Evolutionary conservation across 2,329 filamentous ascomycete genomes (phyloP), one percentile per base, ranked within the genome.

Genomic region (Cryphonectria parasitica): DNA sequence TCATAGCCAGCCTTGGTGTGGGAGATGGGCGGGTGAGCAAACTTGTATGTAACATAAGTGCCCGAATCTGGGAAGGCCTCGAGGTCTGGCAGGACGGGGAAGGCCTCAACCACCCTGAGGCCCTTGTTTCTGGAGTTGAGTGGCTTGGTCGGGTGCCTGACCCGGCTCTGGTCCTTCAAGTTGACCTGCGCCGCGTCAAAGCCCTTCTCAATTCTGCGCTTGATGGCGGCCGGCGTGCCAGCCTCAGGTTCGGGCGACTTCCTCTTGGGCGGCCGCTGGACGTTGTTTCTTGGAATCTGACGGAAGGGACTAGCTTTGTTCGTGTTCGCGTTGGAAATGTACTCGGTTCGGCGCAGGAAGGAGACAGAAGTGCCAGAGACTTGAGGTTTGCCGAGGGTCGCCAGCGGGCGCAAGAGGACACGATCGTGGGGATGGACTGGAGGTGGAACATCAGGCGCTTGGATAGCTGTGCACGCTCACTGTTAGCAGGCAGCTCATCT

Each of bases 301-400:
- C 64, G 69, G 49, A 72, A 68, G 28, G 71, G 71, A 45, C 69
- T 72, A 19, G 66, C 70, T 66, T 71, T 71, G 36, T 52, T 68
- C 19, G 71, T 72, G 58, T 68, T 72, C 43, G 71, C 71, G 41
- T 72, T 72, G 56, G 92, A 93, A 77, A 97, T 98, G 83, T 98
- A 98, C 81, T 99, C 96, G 69, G 96, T 98, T 77, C 95, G 90
- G 70, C 96, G 93, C 75, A 99, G 88, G 87, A 99, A 99, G 73
- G 94, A 97, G 68, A 97, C 94, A 73, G 91, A 91, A 25, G 91
- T 86, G 73, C 93, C 92, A 73, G 89, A 89, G 58, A 90, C 88
- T 75, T 93, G 92, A 61, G 91, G 91, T 81, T 97, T 97, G 76
- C 94, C 94, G 31, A 99, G 88, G 64, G 93, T 90, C 49, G 94